A percentile compares a stretch with the other conserved stretches of the same genome.
These are phyloP conservation scores for Lenwebbia sp. DNA, from an alignment of 345 rosid species.

Conservation along the genomic window DNA sequence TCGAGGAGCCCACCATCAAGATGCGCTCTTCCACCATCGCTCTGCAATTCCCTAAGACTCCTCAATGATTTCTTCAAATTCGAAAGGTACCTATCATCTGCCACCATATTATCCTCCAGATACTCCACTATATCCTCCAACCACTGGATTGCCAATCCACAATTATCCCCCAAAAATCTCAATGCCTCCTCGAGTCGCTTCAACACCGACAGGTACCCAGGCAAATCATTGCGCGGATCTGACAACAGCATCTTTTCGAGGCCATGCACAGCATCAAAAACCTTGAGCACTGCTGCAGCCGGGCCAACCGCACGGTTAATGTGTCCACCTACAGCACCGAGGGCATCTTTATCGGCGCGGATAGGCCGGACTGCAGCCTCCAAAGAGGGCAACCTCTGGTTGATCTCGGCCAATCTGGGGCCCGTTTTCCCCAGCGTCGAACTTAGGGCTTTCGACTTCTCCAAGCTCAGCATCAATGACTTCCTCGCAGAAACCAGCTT, in stretches of 20 bases:
- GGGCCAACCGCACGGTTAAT: slow-evolving; percentile 98
- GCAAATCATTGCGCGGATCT: slow-evolving; percentile 71
- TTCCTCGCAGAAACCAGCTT: slow-evolving; percentile 59
- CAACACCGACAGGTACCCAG: slow-evolving; percentile 75
- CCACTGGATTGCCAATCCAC: slow-evolving; percentile 97
- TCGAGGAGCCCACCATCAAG: slow-evolving; percentile 87
- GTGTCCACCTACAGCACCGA: slow-evolving; percentile 75
- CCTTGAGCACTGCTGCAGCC: slow-evolving; percentile 98
- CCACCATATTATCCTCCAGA: slow-evolving; percentile 74
- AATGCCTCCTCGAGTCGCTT: slow-evolving; percentile 90
- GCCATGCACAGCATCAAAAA: slow-evolving; percentile 95
- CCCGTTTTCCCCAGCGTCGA: slow-evolving; percentile 51
- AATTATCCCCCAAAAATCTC: slow-evolving; percentile 83
- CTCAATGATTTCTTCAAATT: slow-evolving; percentile 58
- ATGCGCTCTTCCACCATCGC: slow-evolving; percentile 16
- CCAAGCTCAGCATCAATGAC: slow-evolving; percentile 60
- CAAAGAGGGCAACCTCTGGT: slow-evolving; percentile 56
- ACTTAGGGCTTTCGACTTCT: slow-evolving; percentile 66
- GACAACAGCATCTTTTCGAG: slow-evolving; percentile 83
- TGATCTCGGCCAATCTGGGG: slow-evolving; percentile 75
- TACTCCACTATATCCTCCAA: slow-evolving; percentile 97
- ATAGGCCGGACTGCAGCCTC: slow-evolving; percentile 90
- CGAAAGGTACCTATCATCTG: slow-evolving; percentile 60
- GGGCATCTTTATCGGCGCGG: slow-evolving; percentile 85
- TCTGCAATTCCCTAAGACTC: slow-evolving; percentile 53